These are phyloP conservation scores for Cornus suecica DNA, from an alignment of 148 eudicot species.

Conservation along the genomic window DNA sequence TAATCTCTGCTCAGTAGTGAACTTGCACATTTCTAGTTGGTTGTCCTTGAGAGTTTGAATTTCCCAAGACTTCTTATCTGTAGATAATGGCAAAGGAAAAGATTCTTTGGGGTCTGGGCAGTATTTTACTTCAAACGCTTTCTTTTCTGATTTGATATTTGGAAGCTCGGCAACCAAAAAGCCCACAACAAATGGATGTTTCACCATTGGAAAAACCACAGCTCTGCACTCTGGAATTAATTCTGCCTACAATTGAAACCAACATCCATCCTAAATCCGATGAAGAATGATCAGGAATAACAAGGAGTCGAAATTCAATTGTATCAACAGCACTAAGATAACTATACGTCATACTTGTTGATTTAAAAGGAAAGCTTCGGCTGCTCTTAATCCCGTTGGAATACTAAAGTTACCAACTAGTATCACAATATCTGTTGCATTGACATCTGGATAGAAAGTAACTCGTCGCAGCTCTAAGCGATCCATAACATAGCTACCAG, in stretches of 20 bases:
- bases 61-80: conserved; percentile 41
- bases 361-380: conserved; percentile 82
- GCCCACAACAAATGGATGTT: conserved; percentile 93
- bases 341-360: conserved; percentile 45
- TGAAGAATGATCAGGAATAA: conserved; percentile 12
- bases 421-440: conserved; percentile 64
- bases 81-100: conserved; percentile 47
- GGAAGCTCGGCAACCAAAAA: conserved; percentile 98
- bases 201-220: conserved; percentile 92
- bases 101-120: conserved; percentile 42
- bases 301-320: conserved; percentile 7
- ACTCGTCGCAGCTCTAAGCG: conserved; percentile 83
- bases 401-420: conserved; percentile 66
- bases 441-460: conserved; percentile 53
- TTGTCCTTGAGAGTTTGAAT: conserved; percentile 34
- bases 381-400: conserved; percentile 82
- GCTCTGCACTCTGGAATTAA: conserved; percentile 75
- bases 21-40: conserved; percentile 35
- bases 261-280: conserved; percentile 22
- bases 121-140: conserved; percentile 34
- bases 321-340: neutral
- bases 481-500: conserved; percentile 99
- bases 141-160: conserved; percentile 37
- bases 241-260: conserved; percentile 62
- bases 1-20: conserved; percentile 71